Evolutionary conservation across 495 filamentous ascomycete genomes (phyloP), one percentile per base, ranked within the genome.

Genomic region (Usnea hakonensis): DNA sequence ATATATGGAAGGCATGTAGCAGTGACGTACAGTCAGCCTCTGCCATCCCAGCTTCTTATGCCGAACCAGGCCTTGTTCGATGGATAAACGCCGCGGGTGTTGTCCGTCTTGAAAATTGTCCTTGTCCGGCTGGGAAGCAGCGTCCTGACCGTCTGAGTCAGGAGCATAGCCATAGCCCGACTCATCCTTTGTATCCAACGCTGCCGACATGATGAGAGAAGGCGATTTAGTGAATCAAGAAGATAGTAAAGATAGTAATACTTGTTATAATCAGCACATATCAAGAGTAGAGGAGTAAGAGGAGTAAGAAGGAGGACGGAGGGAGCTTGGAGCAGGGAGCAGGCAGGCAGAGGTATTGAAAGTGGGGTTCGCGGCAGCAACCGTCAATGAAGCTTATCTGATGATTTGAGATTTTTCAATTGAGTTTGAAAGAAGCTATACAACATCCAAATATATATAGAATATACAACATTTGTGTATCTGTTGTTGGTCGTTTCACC

Each of bases 41-140:
- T 72, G 72, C 73, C 73, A 75, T 35, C 73, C 73, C 44, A 75
- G 67, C 63, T 71, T 70, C 57, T 68, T 72, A 63, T 68, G 73
- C 53, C 74, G 73, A 19, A 64, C 28, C 44, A 60, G 30, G 16
- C 62, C 62, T 38, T 55, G 33, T 28, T 56, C 62, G 37, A 64
- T 64, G 23, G 62, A 64, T n/a, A 30, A 23, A 46, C 62, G 62
- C 28, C 62, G 43, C 21, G 3, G 21, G n/a, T 6, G n/a, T 23
- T 23, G 19, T 11, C 43, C 8, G 19, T 44, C 43, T 3, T 36
- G 35, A 36, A 36, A 36, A 6, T 21, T 44, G n/a, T 44, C 43
- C 43, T 21, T 44, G 43, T 44, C 43, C 43, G 43, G 43, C 43
- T 44, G 43, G n/a, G n/a, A 44, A 10, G n/a, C 43, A 21, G 43